Evolutionary conservation across 345 rosid species (phyloP), one percentile per base, ranked within the genome.

Genomic region (Boechera retrofracta): DNA sequence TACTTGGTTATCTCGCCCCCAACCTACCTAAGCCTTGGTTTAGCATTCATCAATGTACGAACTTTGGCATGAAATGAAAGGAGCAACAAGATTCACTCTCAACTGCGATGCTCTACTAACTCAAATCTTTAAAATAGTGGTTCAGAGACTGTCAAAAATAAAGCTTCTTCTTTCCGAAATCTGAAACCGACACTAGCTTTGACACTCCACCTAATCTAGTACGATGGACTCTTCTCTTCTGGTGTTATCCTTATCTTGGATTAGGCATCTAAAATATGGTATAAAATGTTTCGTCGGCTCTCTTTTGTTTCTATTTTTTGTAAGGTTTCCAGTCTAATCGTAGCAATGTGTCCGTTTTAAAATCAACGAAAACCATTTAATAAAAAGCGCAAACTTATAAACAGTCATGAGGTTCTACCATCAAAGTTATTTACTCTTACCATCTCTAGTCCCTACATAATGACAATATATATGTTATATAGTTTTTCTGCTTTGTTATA

Each of bases 401-500:
- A 45, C 2, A 44, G 51, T 44, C n/a, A 4, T 12, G 48, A 28
- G 13, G 18, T 15, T n/a, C 7, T 47, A 5, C 53, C 9, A 7
- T 55, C 10, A 13, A 7, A n/a, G 16, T 31, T 26, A 4, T 53
- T 31, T 8, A 36, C 13, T 33, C 41, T 33, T 6, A 56, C 36
- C 13, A 56, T 56, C 10, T 58, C 5, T 1, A 57, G 24, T 32
- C 41, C 24, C 10, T 57, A 32, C 24, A 32, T 7, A 29, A 56
- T 69, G 64, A 33, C 64, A 55, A 9, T 10, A 9, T 10, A 28
- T 24, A 69, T 54, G 63, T 54, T 54, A 54, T 28, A 10, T 39
- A 13, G 29, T 6, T 41, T 28, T 0, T 10, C 21, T 29, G 38
- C 18, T 13, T 2, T 6, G 38, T 7, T 39, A 41, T 1, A 10